Conservation (phyloP, 352 stramenopile species). For the Aphanomyces invadans region DNA sequence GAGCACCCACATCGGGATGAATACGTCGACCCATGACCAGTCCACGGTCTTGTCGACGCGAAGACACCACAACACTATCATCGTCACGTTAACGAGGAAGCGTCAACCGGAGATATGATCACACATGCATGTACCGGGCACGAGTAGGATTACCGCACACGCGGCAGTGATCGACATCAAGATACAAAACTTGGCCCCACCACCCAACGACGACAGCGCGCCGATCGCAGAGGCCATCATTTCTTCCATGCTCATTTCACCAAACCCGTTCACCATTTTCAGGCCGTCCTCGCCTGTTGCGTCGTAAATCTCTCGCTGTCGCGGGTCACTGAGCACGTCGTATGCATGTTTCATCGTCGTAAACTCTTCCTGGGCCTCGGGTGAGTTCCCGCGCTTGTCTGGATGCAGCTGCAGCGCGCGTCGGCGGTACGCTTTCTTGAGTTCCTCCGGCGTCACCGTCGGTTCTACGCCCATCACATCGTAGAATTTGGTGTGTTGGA, state of each 20-base stretch:
- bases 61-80: conserved; percentile 71
- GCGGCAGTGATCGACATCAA: conserved; percentile 59
- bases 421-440: conserved; percentile 90
- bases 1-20: conserved; percentile 71
- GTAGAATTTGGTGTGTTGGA: conserved; percentile 32
- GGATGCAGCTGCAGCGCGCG: conserved; percentile 90
- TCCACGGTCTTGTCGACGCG: conserved; percentile 59
- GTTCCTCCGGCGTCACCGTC: conserved; percentile 65
- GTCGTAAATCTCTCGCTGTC: conserved; percentile 76
- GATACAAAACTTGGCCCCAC: conserved; percentile 49
- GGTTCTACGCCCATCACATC: conserved; percentile 66
- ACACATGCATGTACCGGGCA: conserved; percentile 48
- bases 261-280: conserved; percentile 81
- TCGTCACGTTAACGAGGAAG: conserved; percentile 15
- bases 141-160: conserved; percentile 74
- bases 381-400: conserved; percentile 75
- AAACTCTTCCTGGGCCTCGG: conserved; percentile 84
- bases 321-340: conserved; percentile 85
- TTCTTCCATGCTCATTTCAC: conserved; percentile 48
- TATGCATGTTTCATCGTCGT: conserved; percentile 90
- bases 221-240: conserved; percentile 44
- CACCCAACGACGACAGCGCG: conserved; percentile 58
- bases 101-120: neutral
- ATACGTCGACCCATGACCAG: conserved; percentile 72
- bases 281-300: conserved; percentile 75